Conservation (phyloP, 139 green algal genomes). For the Desmodesmus armatus region DNA sequence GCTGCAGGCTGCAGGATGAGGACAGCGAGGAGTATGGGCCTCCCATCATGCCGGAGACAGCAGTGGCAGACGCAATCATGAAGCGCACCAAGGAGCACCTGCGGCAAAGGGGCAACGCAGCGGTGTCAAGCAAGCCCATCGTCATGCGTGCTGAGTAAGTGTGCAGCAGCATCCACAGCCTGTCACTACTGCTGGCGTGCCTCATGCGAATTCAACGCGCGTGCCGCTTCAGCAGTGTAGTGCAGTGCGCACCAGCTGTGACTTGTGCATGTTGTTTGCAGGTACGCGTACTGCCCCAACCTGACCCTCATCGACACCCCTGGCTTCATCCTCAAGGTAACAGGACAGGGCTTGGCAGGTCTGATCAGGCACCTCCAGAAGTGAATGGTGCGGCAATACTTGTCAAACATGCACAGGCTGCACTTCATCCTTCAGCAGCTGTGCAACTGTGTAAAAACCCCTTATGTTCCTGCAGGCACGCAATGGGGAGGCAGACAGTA, state of each 20-base stretch:
- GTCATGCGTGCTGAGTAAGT: slow-evolving; percentile 84
- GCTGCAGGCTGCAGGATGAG: slow-evolving; percentile 89
- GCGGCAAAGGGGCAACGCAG: slow-evolving; percentile 66
- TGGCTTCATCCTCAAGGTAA: slow-evolving; percentile 80
- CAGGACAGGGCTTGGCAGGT: not conserved
- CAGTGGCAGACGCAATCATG: slow-evolving; percentile 80
- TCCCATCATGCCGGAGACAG: slow-evolving; percentile 80
- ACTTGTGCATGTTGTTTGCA: not conserved
- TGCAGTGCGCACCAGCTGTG: no score
- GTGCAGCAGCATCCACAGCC: no score
- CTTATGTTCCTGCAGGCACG: slow-evolving; percentile 64
- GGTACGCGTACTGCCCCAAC: slow-evolving; percentile 94
- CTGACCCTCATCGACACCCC: slow-evolving; percentile 98
- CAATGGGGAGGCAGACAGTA: slow-evolving; percentile 86
- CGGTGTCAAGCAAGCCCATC: slow-evolving; percentile 86
- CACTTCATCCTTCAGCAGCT: not conserved
- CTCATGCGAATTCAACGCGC: no score
- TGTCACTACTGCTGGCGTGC: no score
- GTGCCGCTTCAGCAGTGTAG: no score
- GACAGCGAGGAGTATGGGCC: slow-evolving; percentile 65
- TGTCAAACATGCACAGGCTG: not conserved
- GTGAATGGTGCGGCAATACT: not conserved
- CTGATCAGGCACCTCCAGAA: not conserved
- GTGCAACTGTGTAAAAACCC: not conserved
- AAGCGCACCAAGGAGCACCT: slow-evolving; percentile 88